Conservation (phyloP, 23 red algal genomes). For the Gracilaria gracilis region DNA sequence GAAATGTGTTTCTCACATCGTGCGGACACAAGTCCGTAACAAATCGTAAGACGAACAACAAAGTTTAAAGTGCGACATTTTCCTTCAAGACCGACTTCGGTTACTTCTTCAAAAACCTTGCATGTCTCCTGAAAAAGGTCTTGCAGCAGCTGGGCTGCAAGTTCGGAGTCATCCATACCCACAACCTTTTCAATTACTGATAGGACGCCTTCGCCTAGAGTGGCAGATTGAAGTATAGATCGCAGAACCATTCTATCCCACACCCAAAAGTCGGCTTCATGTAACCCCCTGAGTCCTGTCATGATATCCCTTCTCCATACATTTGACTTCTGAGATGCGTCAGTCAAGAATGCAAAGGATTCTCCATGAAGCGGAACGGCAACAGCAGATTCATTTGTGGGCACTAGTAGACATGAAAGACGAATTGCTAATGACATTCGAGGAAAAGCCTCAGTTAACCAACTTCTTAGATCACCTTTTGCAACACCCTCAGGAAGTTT, state of each 20-base stretch:
- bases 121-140: conserved; percentile 11
- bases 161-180: conserved; percentile 32
- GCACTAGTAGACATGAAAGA: conserved; percentile 33
- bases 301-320: conserved; percentile 31
- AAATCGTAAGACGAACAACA: conserved; percentile 26
- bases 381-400: conserved; percentile 59
- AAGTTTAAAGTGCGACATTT: conserved; percentile 23
- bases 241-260: conserved; percentile 35
- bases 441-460: conserved; percentile 7
- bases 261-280: conserved; percentile 2
- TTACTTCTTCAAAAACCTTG: background rate
- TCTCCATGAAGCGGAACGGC: conserved; percentile 43
- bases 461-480: conserved; percentile 15
- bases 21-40: conserved; percentile 20
- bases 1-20: conserved; percentile 2
- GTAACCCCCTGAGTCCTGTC: background rate
- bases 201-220: conserved; percentile 43
- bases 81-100: conserved; percentile 1
- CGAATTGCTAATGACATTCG: conserved; percentile 11
- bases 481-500: conserved; percentile 22
- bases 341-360: conserved; percentile 47
- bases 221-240: conserved; percentile 57
- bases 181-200: conserved; percentile 49
- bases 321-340: conserved; percentile 35
- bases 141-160: background rate